phyloP scores from a whole-genome alignment of 2,329 filamentous ascomycete species.

The Neonectria punicea region DNA sequence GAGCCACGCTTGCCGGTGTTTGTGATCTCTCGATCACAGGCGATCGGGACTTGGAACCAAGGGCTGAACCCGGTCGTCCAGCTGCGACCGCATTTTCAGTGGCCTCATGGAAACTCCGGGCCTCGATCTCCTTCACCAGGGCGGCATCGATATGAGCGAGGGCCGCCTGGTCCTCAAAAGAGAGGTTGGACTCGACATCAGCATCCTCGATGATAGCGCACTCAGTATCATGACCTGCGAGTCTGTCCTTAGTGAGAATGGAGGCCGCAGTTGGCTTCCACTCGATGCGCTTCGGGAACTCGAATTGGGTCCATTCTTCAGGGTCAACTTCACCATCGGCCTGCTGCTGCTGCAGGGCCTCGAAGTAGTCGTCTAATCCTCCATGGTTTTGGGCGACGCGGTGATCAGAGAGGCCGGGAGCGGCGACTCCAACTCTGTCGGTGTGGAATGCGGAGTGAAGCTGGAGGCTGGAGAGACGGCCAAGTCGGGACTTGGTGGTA shows the following conservation, averaged over 20 bases:
- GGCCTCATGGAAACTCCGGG: constrained; percentile 57
- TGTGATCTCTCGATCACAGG: constrained; percentile 54
- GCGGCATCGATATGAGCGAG: constrained; percentile 87
- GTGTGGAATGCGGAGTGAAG: constrained; percentile 83
- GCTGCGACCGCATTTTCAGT: constrained; percentile 53
- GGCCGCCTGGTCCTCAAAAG: constrained; percentile 64
- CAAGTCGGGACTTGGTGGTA: constrained; percentile 62
- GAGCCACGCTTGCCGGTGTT: constrained; percentile 60
- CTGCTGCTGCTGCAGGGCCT: constrained; percentile 86
- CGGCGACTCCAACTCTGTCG: constrained; percentile 61
- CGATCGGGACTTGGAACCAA: constrained; percentile 53
- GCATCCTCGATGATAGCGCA: constrained; percentile 50
- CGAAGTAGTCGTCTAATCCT: constrained; percentile 89
- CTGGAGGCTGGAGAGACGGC: constrained; percentile 66
- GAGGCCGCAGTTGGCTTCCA: constrained; percentile 77
- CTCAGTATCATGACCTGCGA: constrained; percentile 48
- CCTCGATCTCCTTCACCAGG: constrained; percentile 80
- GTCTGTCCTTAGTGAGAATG: constrained; percentile 69
- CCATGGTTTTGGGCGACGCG: constrained; percentile 66
- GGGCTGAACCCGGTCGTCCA: constrained; percentile 52
- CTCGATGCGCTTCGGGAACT: constrained; percentile 88
- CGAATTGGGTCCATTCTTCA: constrained; percentile 93
- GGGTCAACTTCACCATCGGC: constrained; percentile 71
- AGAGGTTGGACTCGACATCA: constrained; percentile 51
- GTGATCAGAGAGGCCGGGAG: constrained; percentile 63